Percentiles rank a stretch among this genome's conserved stretches.
phyloP scores from a whole-genome alignment of 1,284 basidiomycete species.

The Ustilago nuda region DNA sequence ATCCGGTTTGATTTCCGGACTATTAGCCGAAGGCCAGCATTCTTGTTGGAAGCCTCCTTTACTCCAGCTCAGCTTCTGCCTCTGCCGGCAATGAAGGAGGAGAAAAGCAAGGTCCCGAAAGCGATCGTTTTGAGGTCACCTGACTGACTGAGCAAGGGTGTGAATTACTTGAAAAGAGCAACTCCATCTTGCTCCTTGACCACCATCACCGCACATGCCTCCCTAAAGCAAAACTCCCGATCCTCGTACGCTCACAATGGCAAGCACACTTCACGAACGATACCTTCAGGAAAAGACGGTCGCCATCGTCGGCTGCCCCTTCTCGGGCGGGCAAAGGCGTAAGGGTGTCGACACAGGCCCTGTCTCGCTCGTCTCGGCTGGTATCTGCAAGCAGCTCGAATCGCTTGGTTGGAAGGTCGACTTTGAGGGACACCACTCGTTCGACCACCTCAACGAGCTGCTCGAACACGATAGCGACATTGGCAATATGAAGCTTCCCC shows the following conservation, averaged over 20 bases:
- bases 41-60: background rate
- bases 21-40: conserved; percentile 27
- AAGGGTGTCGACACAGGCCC: conserved; percentile 66
- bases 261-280: conserved; percentile 45
- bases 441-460: conserved; percentile 77
- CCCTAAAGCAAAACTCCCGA: background rate
- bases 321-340: conserved; percentile 65
- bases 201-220: background rate
- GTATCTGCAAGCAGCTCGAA: conserved; percentile 62
- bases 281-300: conserved; percentile 55
- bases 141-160: background rate
- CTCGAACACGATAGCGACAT: conserved; percentile 56
- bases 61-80: background rate
- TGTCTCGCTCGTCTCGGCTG: conserved; percentile 60
- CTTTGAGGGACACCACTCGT: conserved; percentile 88
- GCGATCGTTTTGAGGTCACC: background rate
- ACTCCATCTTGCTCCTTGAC: background rate
- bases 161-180: conserved; percentile 11
- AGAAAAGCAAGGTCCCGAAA: conserved; percentile 7
- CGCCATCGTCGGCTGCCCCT: conserved; percentile 65
- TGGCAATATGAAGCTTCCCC: conserved; percentile 62
- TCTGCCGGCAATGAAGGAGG: background rate
- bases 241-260: conserved; percentile 18
- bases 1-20: conserved; percentile 20
- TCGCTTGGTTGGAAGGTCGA: conserved; percentile 87